Base-by-base conservation (phyloP, 768 basidiomycete genomes). In the Kwoniella pini region DNA sequence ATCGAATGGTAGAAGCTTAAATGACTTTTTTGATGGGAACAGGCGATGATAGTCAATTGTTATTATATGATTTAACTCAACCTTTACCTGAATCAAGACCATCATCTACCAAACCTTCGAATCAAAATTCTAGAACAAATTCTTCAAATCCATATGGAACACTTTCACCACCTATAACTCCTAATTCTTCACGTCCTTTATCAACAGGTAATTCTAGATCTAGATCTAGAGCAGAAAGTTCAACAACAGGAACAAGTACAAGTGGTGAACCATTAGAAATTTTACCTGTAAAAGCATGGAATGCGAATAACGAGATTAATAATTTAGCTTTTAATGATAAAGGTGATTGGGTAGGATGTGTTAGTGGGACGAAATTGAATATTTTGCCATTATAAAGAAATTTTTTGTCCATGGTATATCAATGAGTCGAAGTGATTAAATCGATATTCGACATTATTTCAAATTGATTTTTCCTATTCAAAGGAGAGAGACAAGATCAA, bases 1-100 rank as follows among this genome's bases (percentile, higher is more conserved):
- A 55, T 62, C 0, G n/a, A n/a, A n/a, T n/a, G n/a, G n/a, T n/a
- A n/a, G n/a, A n/a, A n/a, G n/a, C n/a, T n/a, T 36, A 36, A 36
- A 7, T 15, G 33, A 36, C 15, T 7, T 36, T 36, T 36, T 15
- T 15, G 33, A 36, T 36, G 15, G 15, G 15, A 36, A 36, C 60
- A 96, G 93, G 86, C 57, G 94, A 98, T 76, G 94, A 98, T 79
- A 89, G 88, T 65, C 93, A 95, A 80, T 82, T 96, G n/a, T 81
- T 96, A 10, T 77, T 98, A 13, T 98, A 94, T 90, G 94, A 98
- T 75, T 83, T 96, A n/a, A 71, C 73, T 12, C 31, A 43, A 15
- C 72, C 68, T 11, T 54, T 75, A 9, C 72, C 71, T 19, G 62
- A 61, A 45, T 57, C 65, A n/a, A 58, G 61, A 15, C 61, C 65